Base-by-base conservation (phyloP, 345 rosid genomes). In the Psidium guajava region DNA sequence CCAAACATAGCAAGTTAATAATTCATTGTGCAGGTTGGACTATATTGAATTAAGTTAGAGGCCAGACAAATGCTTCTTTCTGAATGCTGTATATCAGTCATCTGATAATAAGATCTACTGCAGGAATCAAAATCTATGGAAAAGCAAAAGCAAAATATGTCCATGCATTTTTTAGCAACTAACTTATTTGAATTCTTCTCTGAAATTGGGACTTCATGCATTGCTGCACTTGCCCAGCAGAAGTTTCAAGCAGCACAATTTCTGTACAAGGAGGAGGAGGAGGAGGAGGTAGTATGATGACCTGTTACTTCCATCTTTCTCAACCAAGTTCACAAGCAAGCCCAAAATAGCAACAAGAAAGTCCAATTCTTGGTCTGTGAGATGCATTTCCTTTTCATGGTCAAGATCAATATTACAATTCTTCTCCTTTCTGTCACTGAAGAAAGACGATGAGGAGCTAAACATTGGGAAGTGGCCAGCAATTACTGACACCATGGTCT, bases 261-360 rank as follows among this genome's bases (percentile, higher is more conserved):
- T 36, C 47, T 0, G 42, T 6, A 82, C 20, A 5, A 54, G 84
- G 36, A n/a, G 58, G 83, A 82, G n/a, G 25, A 36, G 36, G 36
- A 36, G 36, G 36, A 28, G 55, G 28, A 44, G 84, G 32, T 82
- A 80, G 86, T 54, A 44, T 40, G 81, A 47, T 89, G 85, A 95
- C 99, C 98, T 97, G 96, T 97, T 97, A 59, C 81, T 82, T 82
- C 92, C 98, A 83, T 95, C 95, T 92, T 97, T 97, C 93, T 97
- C 99, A 13, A 97, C 96, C 91, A 97, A 90, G 90, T 97, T 97
- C 87, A 97, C 98, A 28, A 97, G 94, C 86, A 97, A 88, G 50
- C 99, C 99, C 89, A 97, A 87, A 86, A 97, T 94, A 69, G 98
- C 98, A 88, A 97, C 98, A 85, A 96, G 99, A 88, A 97, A 93